These are phyloP conservation scores for Pterulicium gracile DNA, from an alignment of 1,284 basidiomycete species.

Conservation along the genomic window DNA sequence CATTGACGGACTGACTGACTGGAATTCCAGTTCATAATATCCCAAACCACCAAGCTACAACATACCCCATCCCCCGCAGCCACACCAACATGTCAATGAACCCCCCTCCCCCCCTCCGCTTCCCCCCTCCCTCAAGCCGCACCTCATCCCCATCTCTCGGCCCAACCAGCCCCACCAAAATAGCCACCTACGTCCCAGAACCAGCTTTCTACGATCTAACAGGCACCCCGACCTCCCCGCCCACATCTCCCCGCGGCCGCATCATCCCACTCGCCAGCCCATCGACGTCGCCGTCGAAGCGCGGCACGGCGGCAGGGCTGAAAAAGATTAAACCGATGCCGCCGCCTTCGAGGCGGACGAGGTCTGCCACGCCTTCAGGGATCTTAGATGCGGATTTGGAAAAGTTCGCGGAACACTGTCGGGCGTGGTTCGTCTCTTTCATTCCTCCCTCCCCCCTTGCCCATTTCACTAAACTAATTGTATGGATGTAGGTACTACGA, in stretches of 20 bases:
- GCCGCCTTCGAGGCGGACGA: conserved; percentile 33
- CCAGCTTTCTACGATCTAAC: conserved; percentile 70
- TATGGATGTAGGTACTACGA: conserved; percentile 52
- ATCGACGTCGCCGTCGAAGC: conserved; percentile 5
- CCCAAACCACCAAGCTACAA: no score
- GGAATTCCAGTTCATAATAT: no score
- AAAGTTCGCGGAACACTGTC: conserved; percentile 60
- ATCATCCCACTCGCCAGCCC: conserved; percentile 13
- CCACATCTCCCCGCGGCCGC: conserved; percentile 32
- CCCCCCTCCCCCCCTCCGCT: no score
- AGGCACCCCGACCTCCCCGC: conserved; percentile 35
- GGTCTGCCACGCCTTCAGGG: conserved; percentile 54
- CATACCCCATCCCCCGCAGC: no score
- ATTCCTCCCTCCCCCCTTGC: conserved; percentile 5
- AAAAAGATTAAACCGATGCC: conserved; percentile 10
- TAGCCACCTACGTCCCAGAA: conserved; percentile 27
- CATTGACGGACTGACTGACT: no score
- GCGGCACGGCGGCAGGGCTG: conserved; percentile 9
- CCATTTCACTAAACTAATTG: conserved; percentile 5
- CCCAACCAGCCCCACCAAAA: no score
- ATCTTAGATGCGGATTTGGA: conserved; percentile 54
- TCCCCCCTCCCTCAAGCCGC: no score
- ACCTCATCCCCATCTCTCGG: no score
- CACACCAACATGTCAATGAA: no score
- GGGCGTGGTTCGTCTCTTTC: conserved; percentile 45